A percentile compares a stretch with the other conserved stretches of the same genome.
Conservation (phyloP, 768 basidiomycete species). For the Porphyrellus cyaneotinctus region DNA sequence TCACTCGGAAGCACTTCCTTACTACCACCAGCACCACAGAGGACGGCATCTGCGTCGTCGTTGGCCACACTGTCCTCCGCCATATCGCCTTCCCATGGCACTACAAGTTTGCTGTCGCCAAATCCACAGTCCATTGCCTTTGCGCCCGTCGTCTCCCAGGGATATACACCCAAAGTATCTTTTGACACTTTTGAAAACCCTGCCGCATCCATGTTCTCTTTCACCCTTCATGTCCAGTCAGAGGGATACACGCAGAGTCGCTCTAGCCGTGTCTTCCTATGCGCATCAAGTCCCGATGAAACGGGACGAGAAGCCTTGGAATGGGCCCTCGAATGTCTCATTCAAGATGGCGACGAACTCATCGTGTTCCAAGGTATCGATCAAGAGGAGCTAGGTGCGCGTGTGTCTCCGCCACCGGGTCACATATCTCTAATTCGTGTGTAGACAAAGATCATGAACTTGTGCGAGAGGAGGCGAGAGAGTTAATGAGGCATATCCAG, state of each 20-base stretch:
- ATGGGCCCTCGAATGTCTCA: conserved; percentile 84
- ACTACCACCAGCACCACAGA: conserved; percentile 14
- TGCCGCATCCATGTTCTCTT: conserved; percentile 80
- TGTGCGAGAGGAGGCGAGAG: conserved; percentile 80
- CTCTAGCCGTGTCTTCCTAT: conserved; percentile 83
- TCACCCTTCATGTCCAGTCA: conserved; percentile 78
- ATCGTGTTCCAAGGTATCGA: conserved; percentile 90
- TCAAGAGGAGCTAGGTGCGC: conserved; percentile 73
- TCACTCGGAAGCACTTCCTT: conserved; percentile 19
- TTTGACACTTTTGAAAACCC: conserved; percentile 88
- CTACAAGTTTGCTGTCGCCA: conserved; percentile 16
- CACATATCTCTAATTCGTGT: neutral
- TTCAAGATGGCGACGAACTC: conserved; percentile 88
- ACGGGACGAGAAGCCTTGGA: conserved; percentile 85
- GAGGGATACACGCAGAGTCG: conserved; percentile 73
- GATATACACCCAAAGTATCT: conserved; percentile 51
- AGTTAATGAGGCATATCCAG: conserved; percentile 76
- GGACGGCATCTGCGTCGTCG: conserved; percentile 19
- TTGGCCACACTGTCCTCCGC: conserved; percentile 18
- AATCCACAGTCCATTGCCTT: conserved; percentile 15
- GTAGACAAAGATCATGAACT: conserved; percentile 72
- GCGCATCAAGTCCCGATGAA: conserved; percentile 85
- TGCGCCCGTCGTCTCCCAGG: conserved; percentile 26
- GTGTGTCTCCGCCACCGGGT: neutral
- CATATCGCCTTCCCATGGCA: conserved; percentile 10